Base-by-base conservation (phyloP, 768 basidiomycete species). In the Leucosporidium yakuticum region DNA sequence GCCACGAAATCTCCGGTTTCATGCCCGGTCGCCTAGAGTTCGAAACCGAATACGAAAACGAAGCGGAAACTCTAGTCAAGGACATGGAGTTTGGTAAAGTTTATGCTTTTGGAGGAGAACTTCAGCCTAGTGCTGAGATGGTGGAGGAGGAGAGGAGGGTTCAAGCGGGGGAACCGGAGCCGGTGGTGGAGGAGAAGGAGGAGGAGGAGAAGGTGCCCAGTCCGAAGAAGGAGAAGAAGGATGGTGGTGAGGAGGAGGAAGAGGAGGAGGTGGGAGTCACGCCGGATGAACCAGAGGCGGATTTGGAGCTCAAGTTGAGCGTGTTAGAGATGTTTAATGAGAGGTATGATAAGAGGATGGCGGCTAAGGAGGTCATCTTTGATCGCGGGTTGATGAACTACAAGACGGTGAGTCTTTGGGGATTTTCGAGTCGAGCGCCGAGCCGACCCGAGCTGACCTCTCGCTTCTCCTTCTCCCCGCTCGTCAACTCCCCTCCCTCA, bases 11-110 rank as follows among this genome's bases (percentile, higher is more conserved):
- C 50, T 86, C 88, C 21, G 88, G 88, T 0, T 98, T 88, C 80
- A 87, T 99, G 76, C 95, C 95, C 14, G 95, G 95, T 21, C 87
- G 95, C n/a, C 83, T 99, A 47, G 95, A 99, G 79, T 99, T 99
- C 77, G 95, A 99, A 77, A 93, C 94, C 74, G 95, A 99, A 79
- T 80, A 91, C 7, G 94, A 97, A 76, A 96, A 99, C 77, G 95
- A 99, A 61, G 95, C 95, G 0, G 95, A 99, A 77, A 88, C 94
- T 74, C 79, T 91, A 3, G 88, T 97, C 71, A 98, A 97, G 79
- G 92, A 97, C 77, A 82, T 99, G 70, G 94, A 98, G 77, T 97
- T 97, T 74, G 95, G 91, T 2, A 80, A 93, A n/a, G 91, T 91
- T 68, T 81, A 84, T 27, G 84, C 86, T 39, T 95, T 85, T 76